These are phyloP conservation scores for Beauveria rudraprayagi DNA, from an alignment of 2,329 filamentous ascomycete genomes.

Conservation along the genomic window DNA sequence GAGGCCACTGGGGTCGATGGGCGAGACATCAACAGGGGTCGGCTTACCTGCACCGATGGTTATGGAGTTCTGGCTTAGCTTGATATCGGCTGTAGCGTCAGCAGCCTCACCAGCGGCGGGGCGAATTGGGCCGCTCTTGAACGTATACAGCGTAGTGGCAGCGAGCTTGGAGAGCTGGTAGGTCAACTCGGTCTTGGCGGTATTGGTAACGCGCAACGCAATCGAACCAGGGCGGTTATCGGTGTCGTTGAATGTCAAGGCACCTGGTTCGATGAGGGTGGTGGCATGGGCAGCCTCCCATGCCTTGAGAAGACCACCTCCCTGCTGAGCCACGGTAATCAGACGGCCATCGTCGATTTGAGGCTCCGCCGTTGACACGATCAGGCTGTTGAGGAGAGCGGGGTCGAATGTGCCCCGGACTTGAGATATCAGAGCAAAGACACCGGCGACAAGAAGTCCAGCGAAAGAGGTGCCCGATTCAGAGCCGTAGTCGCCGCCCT, in stretches of 20 bases:
- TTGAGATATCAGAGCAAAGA: neutral
- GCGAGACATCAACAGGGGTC: neutral
- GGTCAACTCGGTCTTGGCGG: neutral
- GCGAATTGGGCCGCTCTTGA: neutral
- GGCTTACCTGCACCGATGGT: slow-evolving; percentile 1
- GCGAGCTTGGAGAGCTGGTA: neutral
- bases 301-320: slow-evolving; percentile 10
- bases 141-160: neutral
- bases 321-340: slow-evolving; percentile 10
- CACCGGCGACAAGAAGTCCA: neutral
- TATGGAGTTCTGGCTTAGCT: slow-evolving; percentile 7
- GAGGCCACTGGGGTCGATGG: neutral
- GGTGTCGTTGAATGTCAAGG: slow-evolving; percentile 11
- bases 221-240: neutral
- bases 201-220: neutral
- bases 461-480: neutral
- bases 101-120: neutral
- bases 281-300: slow-evolving; percentile 10
- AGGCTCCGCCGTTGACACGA: slow-evolving; percentile 10
- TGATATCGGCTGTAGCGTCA: neutral
- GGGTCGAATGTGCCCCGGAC: slow-evolving; percentile 6
- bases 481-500: neutral
- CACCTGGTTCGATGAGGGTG: slow-evolving; percentile 7
- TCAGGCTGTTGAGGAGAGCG: neutral
- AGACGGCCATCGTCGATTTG: neutral